Conservation (phyloP, 257 asterid species). For the Solanum sitiens region DNA sequence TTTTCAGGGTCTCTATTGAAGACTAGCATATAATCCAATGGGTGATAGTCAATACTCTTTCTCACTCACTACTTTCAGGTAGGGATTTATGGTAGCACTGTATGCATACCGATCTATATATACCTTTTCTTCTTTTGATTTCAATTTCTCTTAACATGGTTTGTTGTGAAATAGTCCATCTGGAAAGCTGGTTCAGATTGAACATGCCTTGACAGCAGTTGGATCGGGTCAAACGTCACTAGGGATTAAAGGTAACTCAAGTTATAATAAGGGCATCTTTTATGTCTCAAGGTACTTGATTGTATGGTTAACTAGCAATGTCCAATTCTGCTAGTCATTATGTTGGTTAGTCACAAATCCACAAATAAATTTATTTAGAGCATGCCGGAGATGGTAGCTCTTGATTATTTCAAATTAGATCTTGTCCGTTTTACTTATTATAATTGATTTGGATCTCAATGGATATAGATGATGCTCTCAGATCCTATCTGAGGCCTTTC, state of each 20-base stretch:
- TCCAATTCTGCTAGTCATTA: background rate
- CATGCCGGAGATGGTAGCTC: background rate
- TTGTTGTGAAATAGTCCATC: conserved; percentile 59
- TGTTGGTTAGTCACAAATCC: background rate
- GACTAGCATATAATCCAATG: conserved; percentile 29
- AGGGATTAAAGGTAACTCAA: conserved; percentile 78
- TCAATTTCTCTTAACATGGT: background rate
- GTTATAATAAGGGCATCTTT: background rate
- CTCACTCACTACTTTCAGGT: conserved; percentile 99
- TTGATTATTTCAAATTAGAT: background rate
- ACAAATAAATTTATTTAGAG: background rate
- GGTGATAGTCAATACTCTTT: conserved; percentile 99
- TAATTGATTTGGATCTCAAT: background rate
- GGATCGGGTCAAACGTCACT: conserved; percentile 98
- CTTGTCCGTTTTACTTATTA: background rate
- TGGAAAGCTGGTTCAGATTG: conserved; percentile 98
- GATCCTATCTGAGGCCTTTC: background rate
- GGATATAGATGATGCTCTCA: background rate
- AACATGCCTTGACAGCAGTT: conserved; percentile 97
- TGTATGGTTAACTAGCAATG: background rate
- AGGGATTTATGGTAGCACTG: background rate
- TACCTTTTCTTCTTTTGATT: background rate
- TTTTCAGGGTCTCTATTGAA: background rate
- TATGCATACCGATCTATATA: background rate
- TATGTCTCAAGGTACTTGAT: background rate